These are phyloP conservation scores for Herpetomonas tarakana DNA, from an alignment of 208 protist genomes.

Conservation along the genomic window DNA sequence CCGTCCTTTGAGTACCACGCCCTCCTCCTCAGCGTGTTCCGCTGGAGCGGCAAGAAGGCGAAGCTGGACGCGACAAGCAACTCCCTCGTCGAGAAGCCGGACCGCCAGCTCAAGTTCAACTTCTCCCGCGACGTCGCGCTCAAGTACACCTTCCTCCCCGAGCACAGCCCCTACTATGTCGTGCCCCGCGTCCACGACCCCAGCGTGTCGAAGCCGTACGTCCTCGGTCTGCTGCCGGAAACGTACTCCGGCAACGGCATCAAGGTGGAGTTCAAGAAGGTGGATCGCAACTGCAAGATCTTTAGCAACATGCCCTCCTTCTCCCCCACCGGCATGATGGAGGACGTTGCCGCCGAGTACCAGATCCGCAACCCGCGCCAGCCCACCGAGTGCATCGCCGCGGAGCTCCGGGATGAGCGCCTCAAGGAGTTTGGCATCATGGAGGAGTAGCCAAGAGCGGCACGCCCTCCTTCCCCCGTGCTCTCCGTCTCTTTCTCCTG, in stretches of 20 bases:
- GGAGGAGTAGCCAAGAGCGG: no score
- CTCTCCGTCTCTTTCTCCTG: no score
- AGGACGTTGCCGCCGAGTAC: slow-evolving; percentile 60
- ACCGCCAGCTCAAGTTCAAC: slow-evolving; percentile 71
- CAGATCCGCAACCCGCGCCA: slow-evolving; percentile 70
- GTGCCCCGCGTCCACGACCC: slow-evolving; percentile 68
- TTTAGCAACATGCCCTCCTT: slow-evolving; percentile 82
- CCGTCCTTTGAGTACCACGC: slow-evolving; percentile 46
- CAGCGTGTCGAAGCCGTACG: slow-evolving; percentile 50
- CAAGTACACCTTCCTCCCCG: slow-evolving; percentile 60
- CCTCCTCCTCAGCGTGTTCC: slow-evolving; percentile 63
- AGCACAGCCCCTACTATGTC: slow-evolving; percentile 73
- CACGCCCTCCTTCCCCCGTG: no score
- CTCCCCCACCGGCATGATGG: slow-evolving; percentile 31
- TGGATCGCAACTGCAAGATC: slow-evolving; percentile 54
- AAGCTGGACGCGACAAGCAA: slow-evolving; percentile 66
- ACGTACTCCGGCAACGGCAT: slow-evolving; percentile 71
- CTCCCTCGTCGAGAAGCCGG: slow-evolving; percentile 65
- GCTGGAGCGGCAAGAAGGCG: slow-evolving; percentile 54
- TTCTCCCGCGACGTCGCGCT: slow-evolving; percentile 72
- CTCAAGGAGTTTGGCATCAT: slow-evolving; percentile 59
- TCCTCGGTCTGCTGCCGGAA: slow-evolving; percentile 64
- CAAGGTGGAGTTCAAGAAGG: slow-evolving; percentile 66
- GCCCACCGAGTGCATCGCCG: slow-evolving; percentile 45
- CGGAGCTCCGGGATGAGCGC: slow-evolving; percentile 60